Percentiles rank a stretch among this genome's conserved stretches.
Evolutionary conservation across 192 early-diverging fungal species (phyloP).

Genomic region (Pecoramyces ruminantium): DNA sequence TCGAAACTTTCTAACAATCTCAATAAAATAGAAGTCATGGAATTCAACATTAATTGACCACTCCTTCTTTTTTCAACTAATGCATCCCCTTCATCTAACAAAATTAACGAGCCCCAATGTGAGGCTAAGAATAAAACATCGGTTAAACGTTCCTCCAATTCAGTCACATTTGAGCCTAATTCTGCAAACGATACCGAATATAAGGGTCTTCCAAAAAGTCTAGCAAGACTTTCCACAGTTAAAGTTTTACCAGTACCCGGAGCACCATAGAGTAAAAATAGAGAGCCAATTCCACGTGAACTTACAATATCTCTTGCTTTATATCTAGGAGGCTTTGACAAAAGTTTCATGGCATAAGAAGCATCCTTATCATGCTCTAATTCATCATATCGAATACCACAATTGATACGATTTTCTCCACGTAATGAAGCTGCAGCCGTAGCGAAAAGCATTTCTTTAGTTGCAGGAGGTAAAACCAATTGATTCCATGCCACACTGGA

Average conservation of each 20-base stretch:
- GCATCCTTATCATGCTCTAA: too few relatives aligned
- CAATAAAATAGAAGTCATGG: slow-evolving; percentile 28
- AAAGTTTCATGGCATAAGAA: too few relatives aligned
- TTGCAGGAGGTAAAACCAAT: too few relatives aligned
- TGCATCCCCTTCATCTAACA: slow-evolving; percentile 9
- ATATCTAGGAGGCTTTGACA: too few relatives aligned
- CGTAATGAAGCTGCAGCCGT: too few relatives aligned
- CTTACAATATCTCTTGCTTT: too few relatives aligned
- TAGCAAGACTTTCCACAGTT: slow-evolving; percentile 5
- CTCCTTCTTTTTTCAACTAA: slow-evolving; percentile 2
- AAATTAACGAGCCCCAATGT: slow-evolving; percentile 3
- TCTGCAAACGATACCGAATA: slow-evolving; percentile 5
- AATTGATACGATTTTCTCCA: too few relatives aligned
- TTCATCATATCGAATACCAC: too few relatives aligned
- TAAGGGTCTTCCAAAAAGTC: slow-evolving; percentile 4
- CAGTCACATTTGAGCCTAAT: slow-evolving; percentile 4
- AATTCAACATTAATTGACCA: slow-evolving; percentile 4
- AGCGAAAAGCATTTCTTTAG: too few relatives aligned
- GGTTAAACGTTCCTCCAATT: neutral
- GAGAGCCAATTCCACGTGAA: slow-evolving; percentile 1
- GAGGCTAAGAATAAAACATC: slow-evolving; percentile 4
- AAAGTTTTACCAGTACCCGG: slow-evolving; percentile 8
- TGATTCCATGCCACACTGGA: too few relatives aligned
- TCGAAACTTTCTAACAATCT: slow-evolving; percentile 39
- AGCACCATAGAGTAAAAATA: slow-evolving; percentile 4